Evolutionary conservation across 148 eudicot genomes (phyloP).

Genomic region (Suaeda aralocaspica): DNA sequence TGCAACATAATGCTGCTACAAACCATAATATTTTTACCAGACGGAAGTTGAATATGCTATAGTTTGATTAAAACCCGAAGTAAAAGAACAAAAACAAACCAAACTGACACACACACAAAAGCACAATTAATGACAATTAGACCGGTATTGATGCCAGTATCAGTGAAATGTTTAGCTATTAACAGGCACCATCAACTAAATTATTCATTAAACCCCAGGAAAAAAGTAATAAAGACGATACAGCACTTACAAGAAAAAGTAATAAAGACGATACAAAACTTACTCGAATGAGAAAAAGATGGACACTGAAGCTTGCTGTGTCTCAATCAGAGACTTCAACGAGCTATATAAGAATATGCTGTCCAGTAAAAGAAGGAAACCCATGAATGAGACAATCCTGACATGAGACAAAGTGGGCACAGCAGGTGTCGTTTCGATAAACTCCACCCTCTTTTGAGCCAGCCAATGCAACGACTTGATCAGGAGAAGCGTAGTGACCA

Average conservation of each 20-base stretch:
- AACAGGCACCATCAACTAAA: not conserved
- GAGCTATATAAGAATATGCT: constrained; percentile 69
- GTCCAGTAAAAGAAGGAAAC: constrained; percentile 76
- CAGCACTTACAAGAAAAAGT: not conserved
- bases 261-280: constrained; percentile 16
- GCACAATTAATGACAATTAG: not conserved
- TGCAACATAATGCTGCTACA: not conserved
- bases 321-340: constrained; percentile 59
- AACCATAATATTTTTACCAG: not conserved
- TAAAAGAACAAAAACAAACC: not conserved
- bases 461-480: constrained; percentile 97
- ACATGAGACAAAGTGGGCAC: constrained; percentile 72
- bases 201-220: not conserved
- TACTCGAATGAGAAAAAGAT: constrained; percentile 98
- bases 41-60: not conserved
- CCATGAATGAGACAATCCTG: constrained; percentile 92
- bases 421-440: constrained; percentile 92
- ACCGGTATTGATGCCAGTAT: not conserved
- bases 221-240: not conserved
- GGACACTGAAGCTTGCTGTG: constrained; percentile 85
- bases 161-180: not conserved
- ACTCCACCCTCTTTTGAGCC: constrained; percentile 98
- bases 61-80: not conserved
- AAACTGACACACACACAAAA: not conserved
- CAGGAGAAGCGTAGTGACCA: constrained; percentile 80